These are phyloP conservation scores for Lachnellula subtilissima DNA, from an alignment of 2,329 filamentous ascomycete genomes.

Conservation along the genomic window DNA sequence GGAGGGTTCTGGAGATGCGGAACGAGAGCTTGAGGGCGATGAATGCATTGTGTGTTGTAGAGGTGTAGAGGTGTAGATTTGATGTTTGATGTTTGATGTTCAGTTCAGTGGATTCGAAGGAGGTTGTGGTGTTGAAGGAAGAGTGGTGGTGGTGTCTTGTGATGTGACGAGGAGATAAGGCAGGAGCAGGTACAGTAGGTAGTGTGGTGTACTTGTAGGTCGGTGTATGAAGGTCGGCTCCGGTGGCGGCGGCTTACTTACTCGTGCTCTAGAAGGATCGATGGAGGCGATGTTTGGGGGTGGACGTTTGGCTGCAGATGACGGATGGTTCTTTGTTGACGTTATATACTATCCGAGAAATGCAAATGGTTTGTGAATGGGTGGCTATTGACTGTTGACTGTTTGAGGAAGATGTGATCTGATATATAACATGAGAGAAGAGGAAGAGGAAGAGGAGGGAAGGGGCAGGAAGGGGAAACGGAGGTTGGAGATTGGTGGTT, in stretches of 20 bases:
- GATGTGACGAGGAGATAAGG: not conserved
- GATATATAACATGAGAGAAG: not conserved
- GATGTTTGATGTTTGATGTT: not conserved
- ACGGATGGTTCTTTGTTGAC: not conserved
- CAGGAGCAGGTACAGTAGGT: not conserved
- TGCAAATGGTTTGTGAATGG: not conserved
- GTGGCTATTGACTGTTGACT: not conserved
- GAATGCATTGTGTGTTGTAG: slow-evolving; percentile 22
- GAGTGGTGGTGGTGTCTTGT: not conserved
- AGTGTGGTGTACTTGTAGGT: not conserved
- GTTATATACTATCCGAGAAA: not conserved
- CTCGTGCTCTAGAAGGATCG: not conserved
- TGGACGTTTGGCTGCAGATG: not conserved
- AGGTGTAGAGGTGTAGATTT: not conserved
- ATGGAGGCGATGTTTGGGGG: not conserved
- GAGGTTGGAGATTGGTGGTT: too few relatives aligned
- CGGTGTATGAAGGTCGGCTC: not conserved
- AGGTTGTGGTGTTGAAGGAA: not conserved
- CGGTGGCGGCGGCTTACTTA: not conserved
- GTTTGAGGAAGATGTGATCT: not conserved
- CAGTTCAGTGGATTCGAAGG: not conserved
- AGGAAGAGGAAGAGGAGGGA: not conserved
- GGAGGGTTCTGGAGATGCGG: slow-evolving; percentile 38
- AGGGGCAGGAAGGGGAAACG: not conserved
- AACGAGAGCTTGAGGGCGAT: slow-evolving; percentile 26